These are phyloP conservation scores for Lachnellula cervina DNA, from an alignment of 2,329 filamentous ascomycete genomes.

Conservation along the genomic window DNA sequence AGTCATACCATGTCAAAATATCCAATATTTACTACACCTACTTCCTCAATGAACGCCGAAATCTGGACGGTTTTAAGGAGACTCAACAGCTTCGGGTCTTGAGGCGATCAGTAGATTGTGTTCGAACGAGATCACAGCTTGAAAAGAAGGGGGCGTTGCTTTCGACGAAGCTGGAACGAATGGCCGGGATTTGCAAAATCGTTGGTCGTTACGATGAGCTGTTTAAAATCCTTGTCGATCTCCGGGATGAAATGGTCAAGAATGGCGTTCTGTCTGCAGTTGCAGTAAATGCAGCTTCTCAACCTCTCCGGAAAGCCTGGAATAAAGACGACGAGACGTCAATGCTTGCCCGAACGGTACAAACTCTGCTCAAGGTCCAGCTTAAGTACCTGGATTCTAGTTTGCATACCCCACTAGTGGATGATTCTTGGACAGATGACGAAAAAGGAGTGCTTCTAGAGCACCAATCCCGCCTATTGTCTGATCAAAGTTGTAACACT, in stretches of 20 bases:
- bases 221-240: conserved; percentile 51
- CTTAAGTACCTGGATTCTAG: conserved; percentile 54
- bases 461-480: conserved; percentile 49
- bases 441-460: conserved; percentile 55
- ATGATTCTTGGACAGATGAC: conserved; percentile 39
- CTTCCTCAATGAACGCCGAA: conserved; percentile 48
- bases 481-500: conserved; percentile 16
- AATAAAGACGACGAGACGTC: conserved; percentile 44
- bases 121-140: conserved; percentile 47
- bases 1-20: conserved; percentile 58
- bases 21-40: conserved; percentile 69
- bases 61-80: conserved; percentile 38
- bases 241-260: conserved; percentile 58
- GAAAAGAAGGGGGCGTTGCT: conserved; percentile 59
- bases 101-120: conserved; percentile 57
- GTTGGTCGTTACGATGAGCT: conserved; percentile 52
- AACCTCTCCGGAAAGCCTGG: conserved; percentile 52
- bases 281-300: conserved; percentile 43
- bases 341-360: conserved; percentile 54
- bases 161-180: conserved; percentile 59
- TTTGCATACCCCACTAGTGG: conserved; percentile 36
- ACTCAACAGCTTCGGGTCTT: conserved; percentile 50
- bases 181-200: conserved; percentile 56
- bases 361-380: conserved; percentile 55
- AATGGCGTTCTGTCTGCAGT: conserved; percentile 52